phyloP scores from a whole-genome alignment of 495 filamentous ascomycete species.

The Penicillium cosmopolitanum region DNA sequence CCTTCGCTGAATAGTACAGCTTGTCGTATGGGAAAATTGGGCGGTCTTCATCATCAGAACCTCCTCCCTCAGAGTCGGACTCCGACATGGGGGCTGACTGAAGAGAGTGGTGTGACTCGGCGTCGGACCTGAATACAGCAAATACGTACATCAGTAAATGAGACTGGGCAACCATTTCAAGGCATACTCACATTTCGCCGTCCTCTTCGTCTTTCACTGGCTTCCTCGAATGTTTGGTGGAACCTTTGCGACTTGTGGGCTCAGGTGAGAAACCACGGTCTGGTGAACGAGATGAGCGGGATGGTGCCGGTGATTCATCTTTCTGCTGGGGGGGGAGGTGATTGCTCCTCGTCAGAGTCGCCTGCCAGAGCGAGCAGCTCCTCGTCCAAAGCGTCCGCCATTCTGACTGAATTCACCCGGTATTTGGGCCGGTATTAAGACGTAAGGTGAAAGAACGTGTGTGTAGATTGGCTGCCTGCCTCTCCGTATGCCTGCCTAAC shows the following conservation, averaged over 20 bases:
- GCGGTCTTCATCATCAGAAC: slow-evolving; percentile 54
- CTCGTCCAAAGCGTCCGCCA: slow-evolving; percentile 77
- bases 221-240: slow-evolving; percentile 52
- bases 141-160: slow-evolving; percentile 1
- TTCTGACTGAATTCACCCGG: slow-evolving; percentile 26
- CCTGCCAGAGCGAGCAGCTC: slow-evolving; percentile 88
- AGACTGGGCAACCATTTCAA: slow-evolving; percentile 11
- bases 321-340: slow-evolving; percentile 42
- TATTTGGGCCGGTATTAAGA: not conserved
- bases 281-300: slow-evolving; percentile 40
- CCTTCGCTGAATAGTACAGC: slow-evolving; percentile 75
- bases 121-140: slow-evolving; percentile 53
- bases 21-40: slow-evolving; percentile 86
- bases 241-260: slow-evolving; percentile 51
- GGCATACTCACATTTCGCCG: slow-evolving; percentile 75
- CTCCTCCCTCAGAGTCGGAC: slow-evolving; percentile 60
- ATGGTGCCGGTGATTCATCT: slow-evolving; percentile 39
- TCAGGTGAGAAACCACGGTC: slow-evolving; percentile 32
- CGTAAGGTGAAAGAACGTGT: not conserved
- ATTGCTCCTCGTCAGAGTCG: slow-evolving; percentile 60
- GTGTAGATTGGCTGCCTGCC: not conserved
- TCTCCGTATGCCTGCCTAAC: not conserved
- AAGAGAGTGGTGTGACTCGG: slow-evolving; percentile 73
- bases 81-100: slow-evolving; percentile 89
- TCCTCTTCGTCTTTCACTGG: slow-evolving; percentile 66